Evolutionary conservation across 305 asterid species (phyloP), one percentile per base, ranked within the genome.

Genomic region (Plantago lanceolata): DNA sequence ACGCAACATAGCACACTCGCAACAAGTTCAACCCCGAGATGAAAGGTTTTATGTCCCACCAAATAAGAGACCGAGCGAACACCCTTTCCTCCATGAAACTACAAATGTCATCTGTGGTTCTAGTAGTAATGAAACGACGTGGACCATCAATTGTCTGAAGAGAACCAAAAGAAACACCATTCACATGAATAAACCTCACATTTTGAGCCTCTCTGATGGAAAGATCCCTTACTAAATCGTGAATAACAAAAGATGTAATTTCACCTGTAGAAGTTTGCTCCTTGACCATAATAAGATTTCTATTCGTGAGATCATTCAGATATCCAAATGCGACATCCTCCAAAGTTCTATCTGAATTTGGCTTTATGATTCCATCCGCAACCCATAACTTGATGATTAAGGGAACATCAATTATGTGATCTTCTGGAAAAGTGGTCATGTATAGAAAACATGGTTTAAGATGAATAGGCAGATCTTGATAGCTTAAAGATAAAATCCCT

Each of bases 141-240:
- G 8, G 26, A 20, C 24, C 24, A 18, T 51, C 57, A 51, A 19
- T 20, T 51, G n/a, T 19, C 57, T 16, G 31, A n/a, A n/a, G 29
- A 51, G 28, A 51, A 18, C 14, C 57, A 20, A 29, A 26, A 51
- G 20, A 26, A 51, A n/a, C 57, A 51, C 24, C 12, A 51, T 51
- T 29, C 20, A 51, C 31, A 51, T 19, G 26, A 51, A 51, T 28
- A 51, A 51, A 51, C 57, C 57, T 19, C 31, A 18, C 57, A 15
- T 51, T 51, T 20, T 19, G 31, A 19, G 24, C 57, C 24, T 51
- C 31, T 51, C 57, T 51, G 7, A 11, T 51, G 31, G 28, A 51
- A 51, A 51, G 57, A 51, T 51, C 57, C 57, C 20, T 51, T 51
- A 51, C 57, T 29, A 20, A 51, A 20, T 51, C 57, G 24, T 51